A percentile compares a stretch with the other conserved stretches of the same genome.
phyloP scores from a whole-genome alignment of 2,329 filamentous ascomycete genomes.

The Cephalotrichum gorgonifer region DNA sequence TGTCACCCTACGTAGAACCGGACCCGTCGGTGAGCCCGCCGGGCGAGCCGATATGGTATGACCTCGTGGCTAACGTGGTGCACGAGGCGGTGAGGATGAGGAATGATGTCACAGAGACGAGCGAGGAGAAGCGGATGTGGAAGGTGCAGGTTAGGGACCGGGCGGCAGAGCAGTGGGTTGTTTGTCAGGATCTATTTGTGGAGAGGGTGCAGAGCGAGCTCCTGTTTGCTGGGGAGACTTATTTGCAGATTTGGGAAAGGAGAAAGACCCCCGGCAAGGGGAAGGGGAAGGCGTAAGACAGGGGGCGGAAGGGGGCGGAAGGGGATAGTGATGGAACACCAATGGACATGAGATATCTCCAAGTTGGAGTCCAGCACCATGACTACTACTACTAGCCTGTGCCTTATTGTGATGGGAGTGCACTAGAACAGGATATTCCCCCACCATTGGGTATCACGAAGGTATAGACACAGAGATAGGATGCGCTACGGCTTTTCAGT shows the following conservation, averaged over 20 bases:
- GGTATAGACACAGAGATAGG: neutral
- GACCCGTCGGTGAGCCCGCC: constrained; percentile 60
- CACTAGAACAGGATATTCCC: no score
- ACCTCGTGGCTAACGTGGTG: constrained; percentile 89
- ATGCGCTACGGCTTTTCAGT: no score
- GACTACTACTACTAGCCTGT: no score
- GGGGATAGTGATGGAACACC: neutral
- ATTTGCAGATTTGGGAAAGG: constrained; percentile 93
- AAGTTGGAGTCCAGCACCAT: neutral
- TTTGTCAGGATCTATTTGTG: constrained; percentile 89
- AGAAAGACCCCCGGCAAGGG: constrained; percentile 38
- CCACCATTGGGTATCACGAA: no score
- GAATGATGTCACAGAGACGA: constrained; percentile 82
- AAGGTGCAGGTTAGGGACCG: constrained; percentile 82
- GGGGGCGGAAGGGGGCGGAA: no score
- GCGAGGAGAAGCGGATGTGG: constrained; percentile 83
- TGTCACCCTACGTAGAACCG: constrained; percentile 85
- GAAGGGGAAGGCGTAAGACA: constrained; percentile 24
- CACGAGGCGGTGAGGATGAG: constrained; percentile 70
- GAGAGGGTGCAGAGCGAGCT: constrained; percentile 82
- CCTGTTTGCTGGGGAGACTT: constrained; percentile 85
- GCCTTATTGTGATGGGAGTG: no score
- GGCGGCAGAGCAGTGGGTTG: constrained; percentile 76
- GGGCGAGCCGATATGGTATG: constrained; percentile 83
- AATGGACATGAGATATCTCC: neutral